Evolutionary conservation across 495 filamentous ascomycete genomes (phyloP), one percentile per base, ranked within the genome.

Genomic region (Pseudomonodictys pantanalensis): DNA sequence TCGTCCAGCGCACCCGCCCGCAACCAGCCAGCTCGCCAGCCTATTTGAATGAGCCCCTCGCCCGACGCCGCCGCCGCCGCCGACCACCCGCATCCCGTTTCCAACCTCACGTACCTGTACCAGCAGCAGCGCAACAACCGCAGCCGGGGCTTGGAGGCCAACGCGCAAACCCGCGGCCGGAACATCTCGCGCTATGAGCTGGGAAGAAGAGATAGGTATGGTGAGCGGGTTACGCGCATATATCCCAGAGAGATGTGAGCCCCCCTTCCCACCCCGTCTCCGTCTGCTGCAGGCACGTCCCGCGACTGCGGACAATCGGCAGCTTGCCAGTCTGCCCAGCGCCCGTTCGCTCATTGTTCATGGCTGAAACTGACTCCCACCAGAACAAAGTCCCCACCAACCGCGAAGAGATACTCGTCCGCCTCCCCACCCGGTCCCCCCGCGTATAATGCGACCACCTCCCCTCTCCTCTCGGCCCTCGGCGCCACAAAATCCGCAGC

Each of bases 181-280:
- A 56, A 67, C 49, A 59, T 53, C 25, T 67, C 64, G 48, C 50
- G 59, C 47, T 56, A 69, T 69, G 66, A 69, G 63, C 43, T 64
- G 62, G 66, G 66, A 62, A 66, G 66, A 66, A 52, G 56, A 58
- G 66, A 69, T 63, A 66, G 55, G 57, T 62, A 66, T 50, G 66
- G 58, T 26, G 66, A 69, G 59, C 52, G 56, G 48, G 58, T 64
- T 41, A 66, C 62, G 24, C 42, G 56, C 18, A 69, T 66, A 28
- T 63, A 69, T 54, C 66, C 66, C 43, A 47, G 58, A 35, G 62
- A 68, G 63, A 63, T 69, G 66, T 69, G 52, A 68, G 66, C 62
- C 9, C 12, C 5, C 32, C 11, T 42, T 18, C 35, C n/a, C 29
- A 8, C 29, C 41, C 25, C 24, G 5, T 17, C 32, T 17, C 28